Evolutionary conservation across 768 basidiomycete species (phyloP).

Genomic region (Suillus cothurnatus): DNA sequence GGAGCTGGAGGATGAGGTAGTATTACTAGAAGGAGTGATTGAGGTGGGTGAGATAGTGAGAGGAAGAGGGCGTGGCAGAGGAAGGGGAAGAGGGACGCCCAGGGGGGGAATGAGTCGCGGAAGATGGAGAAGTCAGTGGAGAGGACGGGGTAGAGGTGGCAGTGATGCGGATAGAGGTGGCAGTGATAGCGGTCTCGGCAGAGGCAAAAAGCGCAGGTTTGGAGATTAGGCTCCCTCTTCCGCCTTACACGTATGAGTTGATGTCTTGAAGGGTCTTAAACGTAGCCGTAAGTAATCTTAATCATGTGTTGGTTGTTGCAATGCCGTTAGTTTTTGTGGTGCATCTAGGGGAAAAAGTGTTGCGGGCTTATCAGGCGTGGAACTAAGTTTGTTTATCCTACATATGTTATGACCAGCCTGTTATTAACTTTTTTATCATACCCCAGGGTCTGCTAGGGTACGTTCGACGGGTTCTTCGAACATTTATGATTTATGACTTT

Average conservation of each 20-base stretch:
- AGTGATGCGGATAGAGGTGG: conserved; percentile 20
- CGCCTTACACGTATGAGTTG: too few species aligned
- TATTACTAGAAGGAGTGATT: not conserved
- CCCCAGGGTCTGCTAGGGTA: not conserved
- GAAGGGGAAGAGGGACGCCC: conserved; percentile 1
- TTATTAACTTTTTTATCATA: not conserved
- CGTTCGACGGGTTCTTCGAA: not conserved
- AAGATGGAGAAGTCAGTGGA: conserved; percentile 3
- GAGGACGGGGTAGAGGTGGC: conserved; percentile 53
- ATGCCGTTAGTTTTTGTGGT: not conserved
- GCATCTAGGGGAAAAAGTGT: not conserved
- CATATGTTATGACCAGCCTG: not conserved
- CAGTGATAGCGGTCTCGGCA: not conserved
- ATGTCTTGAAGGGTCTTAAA: not conserved
- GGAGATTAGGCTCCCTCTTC: not conserved
- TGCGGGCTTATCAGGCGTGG: not conserved
- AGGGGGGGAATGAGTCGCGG: conserved; percentile 2
- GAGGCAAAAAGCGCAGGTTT: not conserved
- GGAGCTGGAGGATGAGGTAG: not conserved
- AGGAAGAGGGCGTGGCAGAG: conserved; percentile 4
- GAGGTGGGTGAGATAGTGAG: not conserved
- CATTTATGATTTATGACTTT: not conserved
- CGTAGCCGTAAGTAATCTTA: not conserved
- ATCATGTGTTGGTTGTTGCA: not conserved
- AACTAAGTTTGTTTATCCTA: not conserved